Evolutionary conservation across 257 asterid species (phyloP), one percentile per base, ranked within the genome.

Genomic region (Fraxinus excelsior): DNA sequence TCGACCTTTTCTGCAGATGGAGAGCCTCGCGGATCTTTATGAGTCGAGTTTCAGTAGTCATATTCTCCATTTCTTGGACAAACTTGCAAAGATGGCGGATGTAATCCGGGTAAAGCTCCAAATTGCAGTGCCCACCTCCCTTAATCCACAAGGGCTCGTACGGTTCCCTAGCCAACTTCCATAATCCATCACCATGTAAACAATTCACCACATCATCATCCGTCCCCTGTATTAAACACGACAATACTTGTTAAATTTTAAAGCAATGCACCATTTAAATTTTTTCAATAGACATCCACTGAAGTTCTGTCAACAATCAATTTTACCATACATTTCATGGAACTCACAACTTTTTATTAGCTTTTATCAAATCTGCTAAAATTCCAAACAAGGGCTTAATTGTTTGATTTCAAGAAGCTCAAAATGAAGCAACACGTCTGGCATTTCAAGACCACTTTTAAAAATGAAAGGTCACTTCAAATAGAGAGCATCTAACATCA

Each of bases 61-160:
- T 84, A 78, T 83, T 87, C 88, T 96, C 99, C 97, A 96, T 91
- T 81, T 96, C 97, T 80, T 90, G 91, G 56, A 96, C 70, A 74
- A 96, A 96, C 81, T 83, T 85, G 84, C 89, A 88, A 23, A 96
- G 97, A 79, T 93, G 99, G 42, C 93, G 91, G 62, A 96, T 86
- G 85, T 96, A 96, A 76, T 96, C 99, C 0, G 99, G 98, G 76
- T 93, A 96, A 7, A 96, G 97, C 89, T 96, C 99, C 83, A 96
- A 85, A 89, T 96, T 96, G 96, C 99, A 96, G 80, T 96, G 99
- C 1, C 99, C 99, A 0, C 99, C 99, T 23, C 99, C 99, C 86
- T 91, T 91, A 58, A 96, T 93, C 99, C 99, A 96, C 75, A 96
- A 82, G 60, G 99, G 98, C 75, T 96, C 99, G 9, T 90, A 96